Conservation (phyloP, 176 grass and related monocot species). For the Saccharum spontaneum region DNA sequence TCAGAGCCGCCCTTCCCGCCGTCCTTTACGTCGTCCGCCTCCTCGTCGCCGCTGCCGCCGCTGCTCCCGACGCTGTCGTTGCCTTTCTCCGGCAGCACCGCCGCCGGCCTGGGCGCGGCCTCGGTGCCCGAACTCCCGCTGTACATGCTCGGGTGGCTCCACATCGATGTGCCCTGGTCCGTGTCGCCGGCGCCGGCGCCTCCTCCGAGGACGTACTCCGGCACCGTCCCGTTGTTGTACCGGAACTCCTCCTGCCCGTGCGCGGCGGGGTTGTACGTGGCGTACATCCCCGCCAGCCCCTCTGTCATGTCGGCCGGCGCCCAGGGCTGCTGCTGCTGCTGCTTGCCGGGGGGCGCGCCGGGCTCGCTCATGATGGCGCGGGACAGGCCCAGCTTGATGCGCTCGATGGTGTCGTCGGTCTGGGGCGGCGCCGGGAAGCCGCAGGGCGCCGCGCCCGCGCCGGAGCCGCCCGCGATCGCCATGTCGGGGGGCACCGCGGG, state of each 20-base stretch:
- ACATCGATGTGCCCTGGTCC: constrained; percentile 50
- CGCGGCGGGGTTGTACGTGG: constrained; percentile 28
- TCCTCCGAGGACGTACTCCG: constrained; percentile 35
- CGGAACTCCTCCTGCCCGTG: constrained; percentile 47
- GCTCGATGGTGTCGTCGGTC: constrained; percentile 58
- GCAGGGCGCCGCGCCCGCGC: neutral
- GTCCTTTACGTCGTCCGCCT: constrained; percentile 47
- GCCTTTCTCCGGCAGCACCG: constrained; percentile 24
- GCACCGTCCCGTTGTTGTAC: constrained; percentile 47
- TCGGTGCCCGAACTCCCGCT: constrained; percentile 57
- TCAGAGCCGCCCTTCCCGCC: constrained; percentile 54
- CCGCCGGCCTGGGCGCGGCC: neutral
- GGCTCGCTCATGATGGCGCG: constrained; percentile 68
- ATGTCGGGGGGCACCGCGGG: constrained; percentile 3
- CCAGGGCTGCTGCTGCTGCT: constrained; percentile 15
- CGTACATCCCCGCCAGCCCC: constrained; percentile 45
- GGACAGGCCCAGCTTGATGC: constrained; percentile 76
- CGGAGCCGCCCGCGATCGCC: neutral
- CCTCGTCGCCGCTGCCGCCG: constrained; percentile 40
- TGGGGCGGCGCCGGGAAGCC: constrained; percentile 25
- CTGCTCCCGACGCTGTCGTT: constrained; percentile 39
- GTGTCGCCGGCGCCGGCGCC: neutral
- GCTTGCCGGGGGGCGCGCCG: neutral
- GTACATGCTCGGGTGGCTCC: constrained; percentile 67
- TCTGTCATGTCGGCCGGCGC: constrained; percentile 32